Evolutionary conservation across 2,329 filamentous ascomycete species (phyloP).

Genomic region (Colletotrichum ledebouriae): DNA sequence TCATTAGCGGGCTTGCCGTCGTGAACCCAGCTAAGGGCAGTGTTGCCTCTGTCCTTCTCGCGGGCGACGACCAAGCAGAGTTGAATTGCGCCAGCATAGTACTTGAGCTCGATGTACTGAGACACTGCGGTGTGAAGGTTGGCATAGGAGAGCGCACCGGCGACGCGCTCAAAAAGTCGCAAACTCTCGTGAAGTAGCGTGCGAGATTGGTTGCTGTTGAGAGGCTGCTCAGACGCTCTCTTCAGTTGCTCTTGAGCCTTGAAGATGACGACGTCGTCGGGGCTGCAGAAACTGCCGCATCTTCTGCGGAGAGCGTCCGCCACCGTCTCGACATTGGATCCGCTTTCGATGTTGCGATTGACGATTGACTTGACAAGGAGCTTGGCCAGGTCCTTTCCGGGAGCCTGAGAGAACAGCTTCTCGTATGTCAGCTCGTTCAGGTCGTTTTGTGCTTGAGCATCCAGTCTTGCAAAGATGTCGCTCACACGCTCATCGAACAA

Average conservation of each 20-base stretch:
- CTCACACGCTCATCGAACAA: slow-evolving; percentile 93
- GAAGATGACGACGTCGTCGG: slow-evolving; percentile 97
- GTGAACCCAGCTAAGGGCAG: slow-evolving; percentile 86
- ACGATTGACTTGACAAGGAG: slow-evolving; percentile 97
- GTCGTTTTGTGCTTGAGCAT: slow-evolving; percentile 76
- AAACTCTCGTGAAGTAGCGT: slow-evolving; percentile 90
- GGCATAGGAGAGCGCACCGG: slow-evolving; percentile 82
- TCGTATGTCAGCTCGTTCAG: slow-evolving; percentile 88
- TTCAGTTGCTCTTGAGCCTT: slow-evolving; percentile 97
- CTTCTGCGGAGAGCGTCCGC: slow-evolving; percentile 92
- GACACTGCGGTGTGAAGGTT: slow-evolving; percentile 83
- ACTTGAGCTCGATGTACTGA: slow-evolving; percentile 85
- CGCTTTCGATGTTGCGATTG: slow-evolving; percentile 96
- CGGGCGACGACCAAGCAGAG: slow-evolving; percentile 86
- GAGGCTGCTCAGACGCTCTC: slow-evolving; percentile 82
- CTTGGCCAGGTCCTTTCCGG: slow-evolving; percentile 91
- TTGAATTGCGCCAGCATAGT: slow-evolving; percentile 94
- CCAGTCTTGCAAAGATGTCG: slow-evolving; percentile 85
- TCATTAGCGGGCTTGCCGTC: slow-evolving; percentile 83
- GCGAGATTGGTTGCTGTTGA: slow-evolving; percentile 81
- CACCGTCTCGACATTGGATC: slow-evolving; percentile 96
- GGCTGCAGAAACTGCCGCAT: slow-evolving; percentile 97
- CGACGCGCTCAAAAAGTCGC: slow-evolving; percentile 89
- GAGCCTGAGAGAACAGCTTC: slow-evolving; percentile 81
- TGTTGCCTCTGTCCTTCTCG: slow-evolving; percentile 88